Evolutionary conservation across 2,329 filamentous ascomycete genomes (phyloP), one percentile per base, ranked within the genome.

Genomic region (Zymoseptoria brevis): DNA sequence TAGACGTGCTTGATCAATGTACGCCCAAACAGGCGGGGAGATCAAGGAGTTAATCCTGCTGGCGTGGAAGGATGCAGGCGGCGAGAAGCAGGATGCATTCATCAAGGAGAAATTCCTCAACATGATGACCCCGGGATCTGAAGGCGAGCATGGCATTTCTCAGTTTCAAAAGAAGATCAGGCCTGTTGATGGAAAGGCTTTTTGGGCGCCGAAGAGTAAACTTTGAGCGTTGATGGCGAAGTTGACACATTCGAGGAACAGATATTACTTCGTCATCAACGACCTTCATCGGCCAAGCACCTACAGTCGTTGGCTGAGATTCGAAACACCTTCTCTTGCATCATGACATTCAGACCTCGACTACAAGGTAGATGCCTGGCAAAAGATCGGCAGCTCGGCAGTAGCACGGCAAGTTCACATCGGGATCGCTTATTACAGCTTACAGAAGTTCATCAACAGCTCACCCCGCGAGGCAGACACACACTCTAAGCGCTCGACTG

Each of bases 41-140:
- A 54, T 51, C 22, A 67, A 66, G 49, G 53, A 66, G 22, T 57
- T 67, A 1, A 56, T 63, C 11, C 56, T 58, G 30, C 55, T 65
- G 3, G 61, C 53, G 8, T 66, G 60, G 57, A 57, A 19, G n/a
- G 54, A 64, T 56, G 54, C 59, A 13, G 63, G 64, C 8, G 57
- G 56, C 11, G 19, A 24, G 9, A 50, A 60, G 24, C 65, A 65
- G 49, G 51, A 60, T 19, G 30, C 55, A n/a, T 53, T 45, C 41
- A 51, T 65, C n/a, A 59, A 61, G 19, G 50, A 61, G 4, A 56
- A 58, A n/a, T 63, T 67, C 35, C 41, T 41, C n/a, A 45, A 58
- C 8, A 67, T 65, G 61, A 66, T 66, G 63, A 24, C 49, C 19
- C 62, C 57, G 19, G 57, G 59, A 13, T 62, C 58, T 8, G 64